Conservation (phyloP, 2,329 filamentous ascomycete genomes). For the Fusarium mundagurra region DNA sequence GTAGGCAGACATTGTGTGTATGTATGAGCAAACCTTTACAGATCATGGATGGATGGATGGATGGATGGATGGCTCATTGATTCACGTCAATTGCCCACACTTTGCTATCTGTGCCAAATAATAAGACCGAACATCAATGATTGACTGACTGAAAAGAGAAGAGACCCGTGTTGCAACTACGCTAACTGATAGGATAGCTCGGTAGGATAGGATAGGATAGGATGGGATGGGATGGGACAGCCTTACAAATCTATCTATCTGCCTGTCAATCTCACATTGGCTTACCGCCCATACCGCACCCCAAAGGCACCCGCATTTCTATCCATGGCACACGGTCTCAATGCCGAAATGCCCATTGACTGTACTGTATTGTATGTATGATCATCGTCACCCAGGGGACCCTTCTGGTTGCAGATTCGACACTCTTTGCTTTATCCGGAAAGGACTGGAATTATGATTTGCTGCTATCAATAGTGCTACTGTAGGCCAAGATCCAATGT, state of each 20-base stretch:
- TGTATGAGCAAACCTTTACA: not conserved
- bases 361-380: not conserved
- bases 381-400: constrained; percentile 10
- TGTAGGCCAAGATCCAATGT: not conserved
- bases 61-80: not conserved
- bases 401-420: constrained; percentile 1
- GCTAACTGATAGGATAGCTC: constrained; percentile 24
- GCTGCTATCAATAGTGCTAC: constrained; percentile 28
- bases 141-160: not conserved
- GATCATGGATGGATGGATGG: not conserved
- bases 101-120: constrained; percentile 12
- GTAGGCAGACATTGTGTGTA: not conserved
- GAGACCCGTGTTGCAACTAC: constrained; percentile 10
- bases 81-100: not conserved
- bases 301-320: constrained; percentile 18
- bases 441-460: constrained; percentile 33
- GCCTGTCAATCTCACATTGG: not conserved
- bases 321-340: not conserved
- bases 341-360: not conserved
- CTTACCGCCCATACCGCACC: constrained; percentile 13
- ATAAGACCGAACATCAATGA: constrained; percentile 5
- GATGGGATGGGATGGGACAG: constrained; percentile 28
- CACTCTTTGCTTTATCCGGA: constrained; percentile 26
- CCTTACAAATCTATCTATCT: constrained; percentile 8
- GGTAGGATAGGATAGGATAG: too few relatives aligned